phyloP scores from a whole-genome alignment of 1,284 basidiomycete genomes.

The Trichosporon coremiiforme region DNA sequence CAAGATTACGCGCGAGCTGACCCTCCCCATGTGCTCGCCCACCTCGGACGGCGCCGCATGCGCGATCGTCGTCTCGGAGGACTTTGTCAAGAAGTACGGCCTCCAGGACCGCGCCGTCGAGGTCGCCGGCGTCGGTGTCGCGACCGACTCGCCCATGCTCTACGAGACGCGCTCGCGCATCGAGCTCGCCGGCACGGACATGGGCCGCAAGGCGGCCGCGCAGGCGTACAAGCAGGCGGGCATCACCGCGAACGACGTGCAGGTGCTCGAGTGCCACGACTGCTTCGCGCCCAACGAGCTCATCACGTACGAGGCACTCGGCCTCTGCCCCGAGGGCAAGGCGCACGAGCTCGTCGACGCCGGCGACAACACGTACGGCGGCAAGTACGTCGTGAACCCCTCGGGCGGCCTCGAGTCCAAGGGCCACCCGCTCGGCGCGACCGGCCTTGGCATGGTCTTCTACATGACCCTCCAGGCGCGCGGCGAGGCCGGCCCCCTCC shows the following conservation, averaged over 20 bases:
- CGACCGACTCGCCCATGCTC: constrained; percentile 30
- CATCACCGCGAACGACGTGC: constrained; percentile 27
- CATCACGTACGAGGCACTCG: constrained; percentile 31
- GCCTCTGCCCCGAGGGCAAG: constrained; percentile 27
- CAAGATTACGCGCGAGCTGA: constrained; percentile 34
- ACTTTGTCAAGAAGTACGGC: constrained; percentile 27
- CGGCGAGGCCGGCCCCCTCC: constrained; percentile 31
- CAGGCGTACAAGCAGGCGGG: constrained; percentile 31
- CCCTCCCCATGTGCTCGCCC: constrained; percentile 35
- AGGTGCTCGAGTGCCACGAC: constrained; percentile 36
- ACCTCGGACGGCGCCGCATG: constrained; percentile 31
- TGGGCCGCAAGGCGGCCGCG: constrained; percentile 27
- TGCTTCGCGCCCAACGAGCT: constrained; percentile 37
- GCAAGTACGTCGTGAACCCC: constrained; percentile 35
- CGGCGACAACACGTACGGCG: constrained; percentile 34
- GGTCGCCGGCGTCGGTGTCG: constrained; percentile 26
- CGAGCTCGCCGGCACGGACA: constrained; percentile 32
- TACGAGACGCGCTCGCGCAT: constrained; percentile 31
- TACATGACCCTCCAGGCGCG: constrained; percentile 34
- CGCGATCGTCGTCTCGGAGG: constrained; percentile 30
- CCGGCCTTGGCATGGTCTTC: constrained; percentile 35
- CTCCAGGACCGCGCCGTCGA: constrained; percentile 35
- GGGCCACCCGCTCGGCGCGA: constrained; percentile 35
- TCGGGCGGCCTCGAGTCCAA: constrained; percentile 33
- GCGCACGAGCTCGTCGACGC: constrained; percentile 31